phyloP scores from a whole-genome alignment of 2,329 filamentous ascomycete species.

The Catunica adiposa region DNA sequence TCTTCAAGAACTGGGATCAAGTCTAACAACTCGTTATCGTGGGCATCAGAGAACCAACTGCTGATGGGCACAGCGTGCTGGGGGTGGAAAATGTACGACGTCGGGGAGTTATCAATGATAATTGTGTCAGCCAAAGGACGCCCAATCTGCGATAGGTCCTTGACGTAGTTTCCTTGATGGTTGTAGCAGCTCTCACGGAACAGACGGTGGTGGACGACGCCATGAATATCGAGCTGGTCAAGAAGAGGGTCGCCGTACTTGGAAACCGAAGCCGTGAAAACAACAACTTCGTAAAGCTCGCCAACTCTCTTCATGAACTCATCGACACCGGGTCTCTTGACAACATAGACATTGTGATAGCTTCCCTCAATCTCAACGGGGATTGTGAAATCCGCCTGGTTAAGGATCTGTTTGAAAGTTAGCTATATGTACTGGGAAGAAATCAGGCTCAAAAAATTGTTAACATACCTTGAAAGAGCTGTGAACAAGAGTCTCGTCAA shows the following conservation, averaged over 20 bases:
- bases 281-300: constrained; percentile 94
- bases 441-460: background rate
- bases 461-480: constrained; percentile 84
- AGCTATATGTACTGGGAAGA: background rate
- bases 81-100: constrained; percentile 98
- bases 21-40: constrained; percentile 96
- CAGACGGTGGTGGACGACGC: constrained; percentile 85
- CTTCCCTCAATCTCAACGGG: constrained; percentile 97
- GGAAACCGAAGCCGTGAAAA: constrained; percentile 95
- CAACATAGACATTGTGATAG: constrained; percentile 98
- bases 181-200: constrained; percentile 99
- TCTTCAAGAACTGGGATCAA: constrained; percentile 97
- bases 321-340: constrained; percentile 96
- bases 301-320: constrained; percentile 98
- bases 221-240: constrained; percentile 92
- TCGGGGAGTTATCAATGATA: constrained; percentile 98
- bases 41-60: constrained; percentile 99
- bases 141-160: constrained; percentile 93
- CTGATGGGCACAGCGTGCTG: constrained; percentile 98
- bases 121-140: constrained; percentile 94
- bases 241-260: constrained; percentile 96
- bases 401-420: constrained; percentile 52
- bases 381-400: constrained; percentile 97
- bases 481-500: constrained; percentile 94
- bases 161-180: constrained; percentile 98